Evolutionary conservation across 176 grass and related monocot species (phyloP).

Genomic region (Typha latifolia): DNA sequence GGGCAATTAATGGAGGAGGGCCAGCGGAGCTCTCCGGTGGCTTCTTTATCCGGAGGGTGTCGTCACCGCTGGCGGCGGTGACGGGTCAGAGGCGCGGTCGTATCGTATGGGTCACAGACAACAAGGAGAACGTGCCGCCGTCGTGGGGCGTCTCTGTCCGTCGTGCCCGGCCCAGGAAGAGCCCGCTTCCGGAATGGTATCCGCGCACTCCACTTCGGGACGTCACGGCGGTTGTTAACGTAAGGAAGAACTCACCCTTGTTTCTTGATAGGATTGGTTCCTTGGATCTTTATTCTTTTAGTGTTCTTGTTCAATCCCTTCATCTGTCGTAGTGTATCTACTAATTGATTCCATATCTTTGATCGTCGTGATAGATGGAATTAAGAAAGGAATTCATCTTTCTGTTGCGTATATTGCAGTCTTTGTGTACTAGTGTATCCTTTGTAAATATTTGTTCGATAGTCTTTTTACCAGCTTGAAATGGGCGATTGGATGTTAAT

Average conservation of each 20-base stretch:
- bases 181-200: conserved; percentile 60
- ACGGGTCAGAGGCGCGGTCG: conserved; percentile 14
- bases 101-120: conserved; percentile 3
- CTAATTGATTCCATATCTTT: too few species aligned
- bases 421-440: too few species aligned
- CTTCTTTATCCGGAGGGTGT: conserved; percentile 41
- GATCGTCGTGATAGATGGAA: too few species aligned
- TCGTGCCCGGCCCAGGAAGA: conserved; percentile 36
- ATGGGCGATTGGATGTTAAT: too few species aligned
- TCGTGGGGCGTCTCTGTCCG: conserved; percentile 6
- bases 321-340: not conserved
- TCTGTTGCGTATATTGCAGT: too few species aligned
- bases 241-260: conserved; percentile 13
- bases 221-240: conserved; percentile 44
- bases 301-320: not conserved
- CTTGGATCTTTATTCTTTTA: not conserved
- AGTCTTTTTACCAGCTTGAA: too few species aligned
- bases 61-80: conserved; percentile 8
- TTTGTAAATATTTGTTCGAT: too few species aligned
- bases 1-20: conserved; percentile 7
- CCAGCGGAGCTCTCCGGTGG: conserved; percentile 27
- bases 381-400: too few species aligned
- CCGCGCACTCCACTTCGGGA: conserved; percentile 54
- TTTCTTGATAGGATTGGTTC: not conserved
- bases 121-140: conserved; percentile 39